Base-by-base conservation (phyloP, 345 rosid genomes). In the Laguncularia racemosa region DNA sequence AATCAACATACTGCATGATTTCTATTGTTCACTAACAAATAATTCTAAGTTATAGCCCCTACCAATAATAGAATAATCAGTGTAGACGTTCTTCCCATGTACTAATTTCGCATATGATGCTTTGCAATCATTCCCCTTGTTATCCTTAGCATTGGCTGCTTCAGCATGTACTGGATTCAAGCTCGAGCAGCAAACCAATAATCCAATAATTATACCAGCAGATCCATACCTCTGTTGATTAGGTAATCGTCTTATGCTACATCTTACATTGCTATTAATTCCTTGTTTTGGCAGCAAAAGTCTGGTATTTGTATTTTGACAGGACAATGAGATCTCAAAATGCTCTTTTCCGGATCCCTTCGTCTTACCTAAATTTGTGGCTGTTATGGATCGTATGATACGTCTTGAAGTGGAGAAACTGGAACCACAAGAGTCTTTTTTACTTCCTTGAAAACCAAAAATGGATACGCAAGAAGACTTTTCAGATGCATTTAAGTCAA, bases 41-140 rank as follows among this genome's bases (percentile, higher is more conserved):
- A 33, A 33, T 33, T 26, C 28, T 10, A 2, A 9, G 63, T 54
- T 23, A 14, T 20, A 58, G 46, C 33, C 55, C 81, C 73, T 68
- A 93, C 99, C 97, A 62, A 69, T 89, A 64, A 93, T 70, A 23
- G 89, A 80, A 73, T 86, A 93, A 65, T 89, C 85, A 18, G 88
- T 83, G 58, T 70, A 89, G 13, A 85, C 91, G 69, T 78, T 79
- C 76, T 86, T 93, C 56, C 97, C 97, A 61, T 81, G 81, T 15
- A 74, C 72, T 44, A 63, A 49, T 67, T 75, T 72, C 56, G 48
- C 72, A 72, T 67, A 16, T 21, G 80, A 58, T 13, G 46, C 53
- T 46, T 69, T 71, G 45, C 55, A 20, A 13, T 68, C 70, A 48
- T 67, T 72, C 52, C 76, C 74, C 50, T 65, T 50, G 53, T 59